A percentile compares a stretch with the other conserved stretches of the same genome.
phyloP scores from a whole-genome alignment of 352 stramenopile species.

The Globisporangium echinulatum region DNA sequence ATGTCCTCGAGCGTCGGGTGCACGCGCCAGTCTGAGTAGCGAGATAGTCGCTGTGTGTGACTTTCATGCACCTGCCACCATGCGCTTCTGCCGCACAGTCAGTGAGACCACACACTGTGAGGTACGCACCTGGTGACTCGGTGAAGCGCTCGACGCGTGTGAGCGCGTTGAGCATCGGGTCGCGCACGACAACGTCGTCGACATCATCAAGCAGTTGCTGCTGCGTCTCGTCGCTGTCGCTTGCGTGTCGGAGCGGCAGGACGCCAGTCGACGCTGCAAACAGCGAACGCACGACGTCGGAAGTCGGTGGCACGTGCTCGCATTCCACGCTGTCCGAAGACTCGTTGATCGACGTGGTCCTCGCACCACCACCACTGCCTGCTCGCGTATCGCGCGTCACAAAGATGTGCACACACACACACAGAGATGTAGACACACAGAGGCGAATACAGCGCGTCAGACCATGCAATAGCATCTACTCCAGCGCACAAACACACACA shows the following conservation, averaged over 20 bases:
- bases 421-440: neutral
- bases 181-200: constrained; percentile 25
- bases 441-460: neutral
- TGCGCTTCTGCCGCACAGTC: too few species aligned
- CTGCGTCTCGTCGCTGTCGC: neutral
- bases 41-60: too few species aligned
- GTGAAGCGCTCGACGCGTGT: constrained; percentile 54
- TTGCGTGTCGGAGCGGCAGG: neutral
- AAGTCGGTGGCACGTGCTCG: neutral
- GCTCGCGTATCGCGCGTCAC: neutral
- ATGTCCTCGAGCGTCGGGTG: constrained; percentile 14
- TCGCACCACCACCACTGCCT: neutral
- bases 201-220: neutral
- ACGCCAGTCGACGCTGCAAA: constrained; percentile 1
- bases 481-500: neutral
- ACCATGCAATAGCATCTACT: neutral
- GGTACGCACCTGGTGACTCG: constrained; percentile 25
- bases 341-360: constrained; percentile 5
- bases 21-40: constrained; percentile 6
- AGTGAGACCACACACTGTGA: constrained; percentile 7
- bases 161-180: constrained; percentile 51
- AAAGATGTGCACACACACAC: neutral
- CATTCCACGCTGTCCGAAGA: constrained; percentile 14
- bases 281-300: constrained; percentile 7
- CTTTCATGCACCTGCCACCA: too few species aligned